Evolutionary conservation across 1,284 basidiomycete species (phyloP).

Genomic region (Trichosporon ovoides): DNA sequence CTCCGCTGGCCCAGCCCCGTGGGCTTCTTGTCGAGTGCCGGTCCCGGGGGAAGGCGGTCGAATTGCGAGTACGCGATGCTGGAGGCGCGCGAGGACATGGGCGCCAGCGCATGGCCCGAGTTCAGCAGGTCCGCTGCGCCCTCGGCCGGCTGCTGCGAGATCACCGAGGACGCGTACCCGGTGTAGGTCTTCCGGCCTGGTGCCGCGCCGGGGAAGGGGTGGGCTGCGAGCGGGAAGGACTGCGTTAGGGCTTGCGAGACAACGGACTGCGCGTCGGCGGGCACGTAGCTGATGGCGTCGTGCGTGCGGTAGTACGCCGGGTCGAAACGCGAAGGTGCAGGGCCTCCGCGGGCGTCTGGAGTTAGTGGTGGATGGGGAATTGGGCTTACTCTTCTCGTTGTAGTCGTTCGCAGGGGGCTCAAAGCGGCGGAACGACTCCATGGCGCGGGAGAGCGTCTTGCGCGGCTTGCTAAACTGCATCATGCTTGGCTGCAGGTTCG

Average conservation of each 20-base stretch:
- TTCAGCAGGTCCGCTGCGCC: conserved; percentile 56
- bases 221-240: conserved; percentile 64
- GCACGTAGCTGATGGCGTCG: conserved; percentile 88
- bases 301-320: conserved; percentile 91
- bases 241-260: conserved; percentile 85
- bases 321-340: conserved; percentile 82
- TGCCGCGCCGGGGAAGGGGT: conserved; percentile 54
- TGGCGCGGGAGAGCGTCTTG: conserved; percentile 72
- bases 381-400: conserved; percentile 45
- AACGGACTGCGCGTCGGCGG: conserved; percentile 87
- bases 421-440: conserved; percentile 84
- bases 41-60: conserved; percentile 55
- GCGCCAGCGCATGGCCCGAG: conserved; percentile 13
- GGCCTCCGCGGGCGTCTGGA: conserved; percentile 54
- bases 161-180: conserved; percentile 82
- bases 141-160: conserved; percentile 77
- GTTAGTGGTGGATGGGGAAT: background rate
- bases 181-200: conserved; percentile 58
- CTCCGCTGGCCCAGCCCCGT: conserved; percentile 46
- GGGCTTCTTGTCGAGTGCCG: conserved; percentile 17
- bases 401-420: conserved; percentile 66
- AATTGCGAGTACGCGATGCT: conserved; percentile 77
- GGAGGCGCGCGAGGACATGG: conserved; percentile 23
- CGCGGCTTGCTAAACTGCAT: conserved; percentile 97
- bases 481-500: conserved; percentile 95